Evolutionary conservation across 306 rosid genomes (phyloP), one percentile per base, ranked within the genome.

Genomic region (Cucumis melo): DNA sequence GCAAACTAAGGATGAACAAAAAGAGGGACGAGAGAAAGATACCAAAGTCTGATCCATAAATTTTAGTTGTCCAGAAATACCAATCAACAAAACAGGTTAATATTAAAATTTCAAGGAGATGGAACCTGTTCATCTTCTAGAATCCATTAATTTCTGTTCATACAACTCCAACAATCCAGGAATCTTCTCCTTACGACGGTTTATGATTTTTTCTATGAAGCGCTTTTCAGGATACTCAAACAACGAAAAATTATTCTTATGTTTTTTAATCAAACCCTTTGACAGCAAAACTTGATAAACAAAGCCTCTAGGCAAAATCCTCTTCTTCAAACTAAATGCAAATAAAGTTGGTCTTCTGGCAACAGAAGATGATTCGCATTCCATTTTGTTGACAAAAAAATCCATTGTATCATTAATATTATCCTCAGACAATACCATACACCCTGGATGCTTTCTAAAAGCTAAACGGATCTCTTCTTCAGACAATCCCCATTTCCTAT

Each of bases 401-500:
- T 56, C 60, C 92, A 87, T 86, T 6, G 75, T 29, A 46, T 39
- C 50, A 75, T 72, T 17, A 7, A 89, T 77, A 70, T 89, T 88
- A 27, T 81, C 77, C 57, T 56, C 64, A 0, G 88, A 86, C 3
- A 23, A 3, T 41, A 34, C 9, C 85, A 89, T 80, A 71, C 81
- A 82, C 5, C 56, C 19, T 1, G 97, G 94, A 6, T 38, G 32
- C 82, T 5, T 84, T 63, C 36, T 29, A 72, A 87, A 89, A 5
- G 87, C 89, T 15, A 42, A 17, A 4, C 39, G 24, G 21, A 81
- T 50, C 6, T 78, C 80, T 10, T 85, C 88, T 16, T 89, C 84
- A 6, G 86, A 73, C 85, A 83, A 91, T 17, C 94, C 97, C 92
- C 91, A 91, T 39, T 38, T 83, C 78, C 73, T 87, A 41, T 14